Evolutionary conservation across 805 yeast genomes (phyloP).

Genomic region (Wickerhamiella kazuoi): DNA sequence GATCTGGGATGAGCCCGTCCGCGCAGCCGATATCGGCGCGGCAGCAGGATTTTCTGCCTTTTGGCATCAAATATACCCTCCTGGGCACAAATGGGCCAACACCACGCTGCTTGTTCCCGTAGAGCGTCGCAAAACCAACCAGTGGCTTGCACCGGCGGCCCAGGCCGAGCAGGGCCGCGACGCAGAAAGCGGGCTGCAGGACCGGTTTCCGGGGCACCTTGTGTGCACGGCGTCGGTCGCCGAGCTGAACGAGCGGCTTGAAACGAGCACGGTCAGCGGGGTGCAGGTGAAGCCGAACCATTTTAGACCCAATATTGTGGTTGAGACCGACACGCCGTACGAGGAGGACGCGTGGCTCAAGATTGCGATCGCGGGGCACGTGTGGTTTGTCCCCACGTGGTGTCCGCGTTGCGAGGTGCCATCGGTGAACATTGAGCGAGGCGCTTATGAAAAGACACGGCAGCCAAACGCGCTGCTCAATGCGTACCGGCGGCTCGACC

Average conservation of each 20-base stretch:
- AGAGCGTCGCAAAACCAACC: slow-evolving; percentile 10
- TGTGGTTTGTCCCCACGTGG: slow-evolving; percentile 15
- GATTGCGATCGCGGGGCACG: slow-evolving; percentile 13
- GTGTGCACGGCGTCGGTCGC: slow-evolving; percentile 15
- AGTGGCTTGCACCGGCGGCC: slow-evolving; percentile 4
- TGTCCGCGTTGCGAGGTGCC: slow-evolving; percentile 20
- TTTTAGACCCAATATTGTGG: slow-evolving; percentile 20
- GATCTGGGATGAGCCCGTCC: slow-evolving; percentile 18
- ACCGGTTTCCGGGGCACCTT: slow-evolving; percentile 18
- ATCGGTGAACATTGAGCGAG: slow-evolving; percentile 16
- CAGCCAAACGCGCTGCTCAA: slow-evolving; percentile 19
- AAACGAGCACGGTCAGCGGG: slow-evolving; percentile 8
- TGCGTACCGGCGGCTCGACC: slow-evolving; percentile 19
- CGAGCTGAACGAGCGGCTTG: slow-evolving; percentile 13
- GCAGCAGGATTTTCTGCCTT: slow-evolving; percentile 2
- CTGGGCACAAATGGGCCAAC: slow-evolving; percentile 2
- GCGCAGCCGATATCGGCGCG: slow-evolving; percentile 12
- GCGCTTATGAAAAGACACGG: slow-evolving; percentile 10
- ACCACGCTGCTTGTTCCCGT: slow-evolving; percentile 14
- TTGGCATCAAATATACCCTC: background rate
- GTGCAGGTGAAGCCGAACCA: slow-evolving; percentile 12
- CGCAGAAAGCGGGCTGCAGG: slow-evolving; percentile 17
- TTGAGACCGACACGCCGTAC: slow-evolving; percentile 18
- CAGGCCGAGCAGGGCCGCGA: slow-evolving; percentile 6
- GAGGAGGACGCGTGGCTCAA: slow-evolving; percentile 21